These are phyloP conservation scores for Aquilaria malaccensis DNA, from an alignment of 345 rosid genomes.

Conservation along the genomic window DNA sequence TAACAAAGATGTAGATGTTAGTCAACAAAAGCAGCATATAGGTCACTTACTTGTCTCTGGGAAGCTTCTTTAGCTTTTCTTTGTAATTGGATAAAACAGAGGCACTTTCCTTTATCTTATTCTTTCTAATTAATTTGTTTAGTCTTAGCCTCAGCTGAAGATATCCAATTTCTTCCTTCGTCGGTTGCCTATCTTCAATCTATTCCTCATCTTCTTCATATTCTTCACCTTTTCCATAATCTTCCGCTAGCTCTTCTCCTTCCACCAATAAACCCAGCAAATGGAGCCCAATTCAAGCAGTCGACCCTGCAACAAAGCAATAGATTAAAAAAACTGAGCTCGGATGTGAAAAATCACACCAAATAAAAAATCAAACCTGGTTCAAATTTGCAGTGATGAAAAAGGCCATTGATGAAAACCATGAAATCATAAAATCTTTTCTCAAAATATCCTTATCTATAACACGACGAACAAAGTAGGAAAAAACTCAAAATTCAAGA, in stretches of 20 bases:
- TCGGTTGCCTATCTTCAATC: slow-evolving; percentile 48
- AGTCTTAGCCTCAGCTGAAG: slow-evolving; percentile 58
- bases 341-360: too few relatives aligned
- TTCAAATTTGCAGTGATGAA: too few relatives aligned
- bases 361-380: too few relatives aligned
- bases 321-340: too few relatives aligned
- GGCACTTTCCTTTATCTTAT: slow-evolving; percentile 36
- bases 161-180: slow-evolving; percentile 43
- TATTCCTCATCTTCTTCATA: slow-evolving; percentile 18
- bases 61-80: slow-evolving; percentile 36
- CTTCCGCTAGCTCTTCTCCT: slow-evolving; percentile 31
- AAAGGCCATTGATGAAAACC: too few relatives aligned
- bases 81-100: slow-evolving; percentile 26
- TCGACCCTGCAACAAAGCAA: too few relatives aligned
- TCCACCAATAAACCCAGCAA: background rate
- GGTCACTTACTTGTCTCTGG: slow-evolving; percentile 54
- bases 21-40: background rate
- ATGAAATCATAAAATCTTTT: too few relatives aligned
- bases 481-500: background rate
- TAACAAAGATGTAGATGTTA: too few relatives aligned
- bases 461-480: background rate
- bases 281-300: too few relatives aligned
- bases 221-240: slow-evolving; percentile 24
- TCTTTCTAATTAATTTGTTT: slow-evolving; percentile 56
- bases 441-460: too few relatives aligned